Base-by-base conservation (phyloP, 805 yeast genomes). In the Blastobotrys americana region DNA sequence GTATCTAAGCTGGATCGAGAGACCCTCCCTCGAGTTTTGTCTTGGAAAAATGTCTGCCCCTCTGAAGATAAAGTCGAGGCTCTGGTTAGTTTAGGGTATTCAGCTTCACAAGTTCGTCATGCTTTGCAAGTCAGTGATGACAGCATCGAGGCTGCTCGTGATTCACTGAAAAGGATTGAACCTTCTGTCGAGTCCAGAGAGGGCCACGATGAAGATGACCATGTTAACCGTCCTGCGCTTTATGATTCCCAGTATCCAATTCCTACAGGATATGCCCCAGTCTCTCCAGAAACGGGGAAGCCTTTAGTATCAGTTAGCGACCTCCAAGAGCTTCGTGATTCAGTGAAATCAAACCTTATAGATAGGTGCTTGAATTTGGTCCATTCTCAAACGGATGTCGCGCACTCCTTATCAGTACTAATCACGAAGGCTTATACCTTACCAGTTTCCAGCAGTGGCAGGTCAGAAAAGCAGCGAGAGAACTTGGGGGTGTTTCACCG, bases 1-100 rank as follows among this genome's bases (percentile, higher is more conserved):
- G 28, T 38, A 3, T 13, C 38, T 20, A 33, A 37, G 20, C 18
- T 17, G 13, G 45, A 40, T 8, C 46, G 41, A 10, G 49, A 42
- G 8, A 40, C 35, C 3, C 45, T 54, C 4, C 58, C 60, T 6
- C 37, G 53, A 18, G 46, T 45, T 5, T 37, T 57, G 17, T 43
- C 49, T 6, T 56, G 59, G 53, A 35, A 45, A 35, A 37, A 40
- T 10, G 44, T 55, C n/a, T 28, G 49, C n/a, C 58, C 63, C 4
- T 44, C 56, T 9, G 60, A 61, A 28, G 47, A 48, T 19, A 51
- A 51, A 39, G 55, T 56, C 16, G 47, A 49, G 3, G 49, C 52
- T 5, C 39, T 60, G 10, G 51, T 55, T 17, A 43, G 44, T n/a
- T 34, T 46, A 4, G 57, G 58, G 13, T 52, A 44, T 19, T 34